A percentile compares a stretch with the other conserved stretches of the same genome.
Conservation (phyloP, 2,329 filamentous ascomycete species). For the Gliomastix tumulicola region DNA sequence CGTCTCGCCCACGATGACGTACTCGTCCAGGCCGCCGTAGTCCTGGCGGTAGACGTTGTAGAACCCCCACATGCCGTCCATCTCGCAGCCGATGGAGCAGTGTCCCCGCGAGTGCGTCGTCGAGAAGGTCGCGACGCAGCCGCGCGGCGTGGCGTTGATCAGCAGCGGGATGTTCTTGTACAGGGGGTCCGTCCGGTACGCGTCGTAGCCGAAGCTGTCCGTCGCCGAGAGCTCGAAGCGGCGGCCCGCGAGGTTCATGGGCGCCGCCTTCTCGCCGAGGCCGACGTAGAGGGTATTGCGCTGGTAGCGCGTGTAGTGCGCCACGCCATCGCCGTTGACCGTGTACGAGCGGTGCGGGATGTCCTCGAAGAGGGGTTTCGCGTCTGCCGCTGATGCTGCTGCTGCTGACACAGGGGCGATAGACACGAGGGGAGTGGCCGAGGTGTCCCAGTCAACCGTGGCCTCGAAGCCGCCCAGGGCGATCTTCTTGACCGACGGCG, state of each 20-base stretch:
- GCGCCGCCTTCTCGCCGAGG: conserved; percentile 65
- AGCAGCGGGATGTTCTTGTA: conserved; percentile 72
- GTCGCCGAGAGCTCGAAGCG: conserved; percentile 61
- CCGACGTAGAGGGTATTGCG: conserved; percentile 59
- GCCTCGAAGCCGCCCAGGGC: conserved; percentile 4
- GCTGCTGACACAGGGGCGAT: no score
- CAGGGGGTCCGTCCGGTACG: conserved; percentile 62
- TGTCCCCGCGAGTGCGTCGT: conserved; percentile 57
- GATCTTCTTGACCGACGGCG: conserved; percentile 31
- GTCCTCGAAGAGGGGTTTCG: conserved; percentile 51
- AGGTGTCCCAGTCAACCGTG: conserved; percentile 6
- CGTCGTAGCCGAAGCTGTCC: conserved; percentile 68
- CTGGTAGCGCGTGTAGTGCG: conserved; percentile 59
- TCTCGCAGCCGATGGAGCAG: conserved; percentile 63
- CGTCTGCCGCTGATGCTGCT: no score
- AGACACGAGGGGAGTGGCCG: conserved; percentile 42
- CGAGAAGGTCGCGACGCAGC: conserved; percentile 62
- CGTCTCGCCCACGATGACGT: conserved; percentile 59
- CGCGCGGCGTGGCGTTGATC: conserved; percentile 58
- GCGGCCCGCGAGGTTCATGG: conserved; percentile 64
- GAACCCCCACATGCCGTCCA: conserved; percentile 69
- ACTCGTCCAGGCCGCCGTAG: conserved; percentile 65
- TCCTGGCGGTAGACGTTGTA: conserved; percentile 71
- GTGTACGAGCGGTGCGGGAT: conserved; percentile 60
- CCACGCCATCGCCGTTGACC: conserved; percentile 52